These are phyloP conservation scores for Chenopodium quinoa DNA, from an alignment of 148 eudicot species.

Conservation along the genomic window DNA sequence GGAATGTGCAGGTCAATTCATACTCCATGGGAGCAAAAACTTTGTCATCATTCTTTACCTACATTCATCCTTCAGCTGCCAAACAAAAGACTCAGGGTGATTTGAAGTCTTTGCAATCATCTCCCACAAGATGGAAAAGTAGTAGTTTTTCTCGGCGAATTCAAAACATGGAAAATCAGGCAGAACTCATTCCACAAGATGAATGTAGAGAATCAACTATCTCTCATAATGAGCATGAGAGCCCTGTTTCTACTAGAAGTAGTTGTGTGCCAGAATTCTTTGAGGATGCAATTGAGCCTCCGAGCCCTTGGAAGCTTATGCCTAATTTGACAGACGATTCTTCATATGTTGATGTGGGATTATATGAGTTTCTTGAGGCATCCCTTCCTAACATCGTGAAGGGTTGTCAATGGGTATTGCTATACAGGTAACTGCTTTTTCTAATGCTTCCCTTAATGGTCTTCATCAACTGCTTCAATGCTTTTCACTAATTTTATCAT, in stretches of 20 bases:
- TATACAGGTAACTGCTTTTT: conserved; percentile 67
- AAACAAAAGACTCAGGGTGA: conserved; percentile 36
- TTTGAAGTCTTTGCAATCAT: conserved; percentile 39
- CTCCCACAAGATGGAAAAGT: conserved; percentile 64
- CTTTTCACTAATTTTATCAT: conserved; percentile 18
- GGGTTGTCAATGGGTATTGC: conserved; percentile 92
- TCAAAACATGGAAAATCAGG: conserved; percentile 37
- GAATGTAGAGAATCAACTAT: conserved; percentile 30
- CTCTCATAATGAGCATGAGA: conserved; percentile 27
- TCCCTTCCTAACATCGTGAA: conserved; percentile 90
- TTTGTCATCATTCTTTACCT: conserved; percentile 57
- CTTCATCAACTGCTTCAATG: conserved; percentile 8
- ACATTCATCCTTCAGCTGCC: conserved; percentile 47
- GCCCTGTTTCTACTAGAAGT: conserved; percentile 38
- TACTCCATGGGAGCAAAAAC: conserved; percentile 46
- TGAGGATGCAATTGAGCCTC: conserved; percentile 64
- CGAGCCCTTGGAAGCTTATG: conserved; percentile 44
- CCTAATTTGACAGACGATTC: conserved; percentile 70
- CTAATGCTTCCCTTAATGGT: background rate
- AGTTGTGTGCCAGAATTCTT: conserved; percentile 44
- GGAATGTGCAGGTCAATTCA: conserved; percentile 57
- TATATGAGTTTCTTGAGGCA: conserved; percentile 68
- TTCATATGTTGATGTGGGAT: conserved; percentile 50
- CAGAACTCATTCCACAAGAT: conserved; percentile 29
- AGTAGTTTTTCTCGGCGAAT: conserved; percentile 38